These are phyloP conservation scores for Blastosporella zonata DNA, from an alignment of 1,284 basidiomycete species.

Conservation along the genomic window DNA sequence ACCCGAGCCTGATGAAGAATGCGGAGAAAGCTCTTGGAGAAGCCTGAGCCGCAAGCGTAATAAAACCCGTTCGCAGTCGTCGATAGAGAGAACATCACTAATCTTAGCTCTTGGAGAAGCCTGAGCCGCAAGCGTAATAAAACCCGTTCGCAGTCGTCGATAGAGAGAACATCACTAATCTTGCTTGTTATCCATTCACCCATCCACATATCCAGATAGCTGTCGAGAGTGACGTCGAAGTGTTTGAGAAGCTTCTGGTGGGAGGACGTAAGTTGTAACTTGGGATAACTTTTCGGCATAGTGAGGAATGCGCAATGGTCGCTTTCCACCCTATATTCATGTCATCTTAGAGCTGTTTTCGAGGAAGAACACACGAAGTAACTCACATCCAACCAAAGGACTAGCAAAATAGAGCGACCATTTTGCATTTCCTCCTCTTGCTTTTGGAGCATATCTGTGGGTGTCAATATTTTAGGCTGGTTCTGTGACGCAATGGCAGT, in stretches of 20 bases:
- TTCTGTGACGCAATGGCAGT: too few relatives aligned
- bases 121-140: background rate
- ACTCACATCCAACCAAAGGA: background rate
- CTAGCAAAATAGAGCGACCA: background rate
- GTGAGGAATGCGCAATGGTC: background rate
- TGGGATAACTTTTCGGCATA: background rate
- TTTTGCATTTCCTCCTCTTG: background rate
- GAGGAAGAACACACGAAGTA: background rate
- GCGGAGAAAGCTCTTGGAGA: background rate
- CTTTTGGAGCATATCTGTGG: too few relatives aligned
- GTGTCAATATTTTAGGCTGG: too few relatives aligned
- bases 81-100: background rate
- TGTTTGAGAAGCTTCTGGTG: background rate
- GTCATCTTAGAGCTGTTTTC: background rate
- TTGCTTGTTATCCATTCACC: background rate
- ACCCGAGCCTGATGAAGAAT: too few relatives aligned
- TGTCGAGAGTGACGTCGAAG: background rate
- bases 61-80: background rate
- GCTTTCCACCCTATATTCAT: background rate
- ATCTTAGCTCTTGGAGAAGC: background rate
- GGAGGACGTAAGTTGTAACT: background rate
- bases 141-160: background rate
- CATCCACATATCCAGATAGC: background rate
- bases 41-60: background rate
- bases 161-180: background rate